Evolutionary conservation across 495 filamentous ascomycete species (phyloP).

Genomic region (Penicillium verhagenii): DNA sequence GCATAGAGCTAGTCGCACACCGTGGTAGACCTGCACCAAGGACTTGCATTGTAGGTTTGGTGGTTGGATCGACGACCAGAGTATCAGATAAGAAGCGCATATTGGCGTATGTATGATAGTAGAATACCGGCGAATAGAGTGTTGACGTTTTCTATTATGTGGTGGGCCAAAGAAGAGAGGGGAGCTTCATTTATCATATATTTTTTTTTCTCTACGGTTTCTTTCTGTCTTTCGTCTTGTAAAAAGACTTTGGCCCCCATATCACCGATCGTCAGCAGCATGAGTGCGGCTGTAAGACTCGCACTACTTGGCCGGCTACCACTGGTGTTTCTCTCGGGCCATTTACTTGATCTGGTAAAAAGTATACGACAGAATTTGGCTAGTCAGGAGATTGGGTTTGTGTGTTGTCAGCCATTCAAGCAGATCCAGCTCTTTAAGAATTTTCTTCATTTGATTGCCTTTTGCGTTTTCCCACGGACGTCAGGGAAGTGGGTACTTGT

Average conservation of each 20-base stretch:
- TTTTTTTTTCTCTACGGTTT: too few relatives aligned
- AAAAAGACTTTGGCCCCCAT: too few relatives aligned
- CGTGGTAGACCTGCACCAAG: slow-evolving; percentile 26
- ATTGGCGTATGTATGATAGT: not conserved
- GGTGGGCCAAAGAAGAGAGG: too few relatives aligned
- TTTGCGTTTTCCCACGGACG: not conserved
- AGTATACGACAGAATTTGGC: not conserved
- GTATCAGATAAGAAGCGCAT: slow-evolving; percentile 4
- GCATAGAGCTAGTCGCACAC: slow-evolving; percentile 23
- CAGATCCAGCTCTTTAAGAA: not conserved
- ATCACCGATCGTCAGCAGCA: too few relatives aligned
- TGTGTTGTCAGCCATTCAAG: not conserved
- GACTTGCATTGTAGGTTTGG: slow-evolving; percentile 10
- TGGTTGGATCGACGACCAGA: not conserved
- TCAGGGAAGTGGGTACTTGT: not conserved
- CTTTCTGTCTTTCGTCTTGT: too few relatives aligned
- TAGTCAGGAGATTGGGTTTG: not conserved
- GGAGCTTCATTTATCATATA: too few relatives aligned
- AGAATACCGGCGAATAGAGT: too few relatives aligned
- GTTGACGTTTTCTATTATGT: too few relatives aligned
- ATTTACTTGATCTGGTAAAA: too few relatives aligned
- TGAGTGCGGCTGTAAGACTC: too few relatives aligned
- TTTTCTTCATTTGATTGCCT: not conserved
- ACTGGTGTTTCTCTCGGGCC: too few relatives aligned
- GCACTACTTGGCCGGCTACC: too few relatives aligned